Evolutionary conservation across 2,329 filamentous ascomycete species (phyloP).

Genomic region (Didymella exigua): DNA sequence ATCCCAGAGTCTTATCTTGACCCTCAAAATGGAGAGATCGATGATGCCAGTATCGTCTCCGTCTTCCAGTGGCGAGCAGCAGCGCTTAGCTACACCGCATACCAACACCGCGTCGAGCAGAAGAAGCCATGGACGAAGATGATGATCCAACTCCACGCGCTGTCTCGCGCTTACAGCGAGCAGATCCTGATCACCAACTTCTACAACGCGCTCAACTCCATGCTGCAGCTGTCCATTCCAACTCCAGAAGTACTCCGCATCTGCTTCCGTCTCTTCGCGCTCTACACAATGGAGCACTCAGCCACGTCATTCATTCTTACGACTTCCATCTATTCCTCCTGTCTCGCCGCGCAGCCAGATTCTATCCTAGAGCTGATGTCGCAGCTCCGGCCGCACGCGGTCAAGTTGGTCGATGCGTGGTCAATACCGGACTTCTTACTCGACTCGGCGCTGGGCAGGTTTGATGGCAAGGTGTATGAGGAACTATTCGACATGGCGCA

Average conservation of each 20-base stretch:
- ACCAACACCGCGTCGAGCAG: constrained; percentile 52
- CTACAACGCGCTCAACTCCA: constrained; percentile 46
- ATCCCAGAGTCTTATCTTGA: constrained; percentile 33
- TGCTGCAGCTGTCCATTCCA: constrained; percentile 30
- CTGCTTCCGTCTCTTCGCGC: constrained; percentile 56
- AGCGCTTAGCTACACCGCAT: constrained; percentile 51
- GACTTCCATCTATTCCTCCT: constrained; percentile 49
- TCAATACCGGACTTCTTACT: constrained; percentile 59
- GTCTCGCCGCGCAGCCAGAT: constrained; percentile 50
- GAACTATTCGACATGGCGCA: constrained; percentile 59
- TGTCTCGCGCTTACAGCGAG: constrained; percentile 56
- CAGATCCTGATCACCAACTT: constrained; percentile 57
- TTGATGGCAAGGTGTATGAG: constrained; percentile 61
- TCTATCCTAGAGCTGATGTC: constrained; percentile 56
- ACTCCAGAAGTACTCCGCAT: constrained; percentile 46
- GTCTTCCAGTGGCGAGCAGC: constrained; percentile 55
- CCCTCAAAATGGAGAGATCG: constrained; percentile 31
- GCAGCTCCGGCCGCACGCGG: constrained; percentile 57
- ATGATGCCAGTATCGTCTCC: constrained; percentile 50
- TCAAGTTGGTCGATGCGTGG: constrained; percentile 60
- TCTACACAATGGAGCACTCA: constrained; percentile 55
- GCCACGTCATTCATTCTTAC: constrained; percentile 55
- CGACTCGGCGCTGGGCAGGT: constrained; percentile 58
- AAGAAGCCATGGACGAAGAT: constrained; percentile 57
- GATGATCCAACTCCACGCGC: constrained; percentile 50